phyloP scores from a whole-genome alignment of 2,329 filamentous ascomycete genomes.

The Curvularia lunata region DNA sequence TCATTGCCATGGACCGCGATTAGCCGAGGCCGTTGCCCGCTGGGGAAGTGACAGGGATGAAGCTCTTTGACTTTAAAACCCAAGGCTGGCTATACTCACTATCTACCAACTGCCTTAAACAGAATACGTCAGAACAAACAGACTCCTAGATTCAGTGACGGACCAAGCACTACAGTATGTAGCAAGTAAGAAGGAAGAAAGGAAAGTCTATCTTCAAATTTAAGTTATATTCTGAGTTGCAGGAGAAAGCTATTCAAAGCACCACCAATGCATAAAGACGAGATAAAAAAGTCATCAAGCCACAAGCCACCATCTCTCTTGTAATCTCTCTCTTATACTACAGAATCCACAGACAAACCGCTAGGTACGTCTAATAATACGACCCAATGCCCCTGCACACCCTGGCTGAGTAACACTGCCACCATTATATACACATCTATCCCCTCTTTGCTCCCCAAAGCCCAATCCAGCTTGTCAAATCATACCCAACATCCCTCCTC shows the following conservation, averaged over 20 bases:
- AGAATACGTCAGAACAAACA: background rate
- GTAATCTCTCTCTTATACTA: background rate
- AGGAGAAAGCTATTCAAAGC: background rate
- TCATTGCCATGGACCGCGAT: constrained; percentile 18
- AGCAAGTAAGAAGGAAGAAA: background rate
- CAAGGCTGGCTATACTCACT: background rate
- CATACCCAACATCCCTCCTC: background rate
- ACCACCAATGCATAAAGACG: background rate
- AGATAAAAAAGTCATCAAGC: background rate
- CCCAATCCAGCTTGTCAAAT: background rate
- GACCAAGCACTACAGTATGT: background rate
- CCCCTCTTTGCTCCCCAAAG: background rate
- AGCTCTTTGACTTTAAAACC: background rate
- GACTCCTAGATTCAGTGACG: background rate
- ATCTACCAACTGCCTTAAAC: too few species aligned
- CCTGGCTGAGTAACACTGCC: background rate
- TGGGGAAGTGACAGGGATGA: constrained; percentile 1
- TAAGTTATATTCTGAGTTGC: background rate
- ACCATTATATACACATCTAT: background rate
- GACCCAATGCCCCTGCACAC: background rate
- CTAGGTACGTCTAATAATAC: background rate
- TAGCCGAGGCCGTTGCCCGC: constrained; percentile 22
- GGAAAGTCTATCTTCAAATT: background rate
- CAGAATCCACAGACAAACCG: background rate
- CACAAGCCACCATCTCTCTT: background rate